Conservation (phyloP, 176 grass and related monocot genomes). For the Themeda triandra region DNA sequence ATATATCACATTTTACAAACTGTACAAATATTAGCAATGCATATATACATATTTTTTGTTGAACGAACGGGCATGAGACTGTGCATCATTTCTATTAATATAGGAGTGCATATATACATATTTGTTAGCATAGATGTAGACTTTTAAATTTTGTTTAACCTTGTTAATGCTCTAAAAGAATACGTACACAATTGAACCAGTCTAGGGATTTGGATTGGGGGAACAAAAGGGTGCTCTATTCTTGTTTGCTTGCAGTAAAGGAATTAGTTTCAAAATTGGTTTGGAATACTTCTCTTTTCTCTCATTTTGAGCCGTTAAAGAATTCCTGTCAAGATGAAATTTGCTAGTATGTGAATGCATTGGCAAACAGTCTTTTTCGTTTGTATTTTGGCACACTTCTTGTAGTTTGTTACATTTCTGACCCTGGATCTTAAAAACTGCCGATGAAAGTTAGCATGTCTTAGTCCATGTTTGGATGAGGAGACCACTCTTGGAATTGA, state of each 20-base stretch:
- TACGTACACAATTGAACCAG: not conserved
- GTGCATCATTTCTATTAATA: too few species aligned
- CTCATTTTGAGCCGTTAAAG: not conserved
- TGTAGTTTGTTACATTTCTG: conserved; percentile 5
- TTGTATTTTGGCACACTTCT: not conserved
- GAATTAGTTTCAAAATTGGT: not conserved
- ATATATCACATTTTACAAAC: conserved; percentile 19
- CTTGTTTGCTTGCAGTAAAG: not conserved
- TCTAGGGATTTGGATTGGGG: not conserved
- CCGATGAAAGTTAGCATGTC: not conserved
- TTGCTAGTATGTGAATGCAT: conserved; percentile 8
- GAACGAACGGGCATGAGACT: too few species aligned
- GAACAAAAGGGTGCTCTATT: not conserved
- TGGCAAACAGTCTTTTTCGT: not conserved
- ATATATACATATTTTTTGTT: not conserved
- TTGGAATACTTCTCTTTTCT: not conserved
- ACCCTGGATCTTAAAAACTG: not conserved
- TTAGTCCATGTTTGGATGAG: not conserved
- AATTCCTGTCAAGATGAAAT: not conserved
- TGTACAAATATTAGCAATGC: not conserved
- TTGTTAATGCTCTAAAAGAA: not conserved
- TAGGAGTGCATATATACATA: not conserved
- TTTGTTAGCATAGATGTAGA: not conserved
- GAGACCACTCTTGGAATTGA: not conserved
- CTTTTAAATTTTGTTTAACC: not conserved